Evolutionary conservation across 2,329 filamentous ascomycete genomes (phyloP).

Genomic region (Alternaria burnsii): DNA sequence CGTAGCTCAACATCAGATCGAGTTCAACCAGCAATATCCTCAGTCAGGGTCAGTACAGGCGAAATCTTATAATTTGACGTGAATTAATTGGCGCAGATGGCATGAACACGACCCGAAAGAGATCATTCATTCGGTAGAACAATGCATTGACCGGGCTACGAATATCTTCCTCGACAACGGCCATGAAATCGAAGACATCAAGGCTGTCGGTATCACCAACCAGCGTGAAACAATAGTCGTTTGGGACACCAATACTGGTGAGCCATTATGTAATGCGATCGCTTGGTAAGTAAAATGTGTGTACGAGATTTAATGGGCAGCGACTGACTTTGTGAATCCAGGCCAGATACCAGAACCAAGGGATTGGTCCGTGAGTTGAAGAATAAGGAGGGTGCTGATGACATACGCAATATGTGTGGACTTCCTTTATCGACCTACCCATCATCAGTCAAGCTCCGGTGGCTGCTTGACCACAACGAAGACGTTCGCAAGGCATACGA

Average conservation of each 20-base stretch:
- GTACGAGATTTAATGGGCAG: background rate
- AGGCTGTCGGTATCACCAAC: conserved; percentile 84
- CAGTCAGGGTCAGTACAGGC: conserved; percentile 74
- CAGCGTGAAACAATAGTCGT: conserved; percentile 88
- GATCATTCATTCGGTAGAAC: conserved; percentile 76
- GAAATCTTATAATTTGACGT: background rate
- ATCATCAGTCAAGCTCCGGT: conserved; percentile 83
- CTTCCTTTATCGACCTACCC: conserved; percentile 89
- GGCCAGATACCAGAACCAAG: conserved; percentile 80
- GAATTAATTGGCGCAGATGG: conserved; percentile 66
- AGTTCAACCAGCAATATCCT: conserved; percentile 85
- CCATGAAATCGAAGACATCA: conserved; percentile 72
- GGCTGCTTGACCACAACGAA: conserved; percentile 78
- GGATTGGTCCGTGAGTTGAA: conserved; percentile 81
- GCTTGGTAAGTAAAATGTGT: conserved; percentile 66
- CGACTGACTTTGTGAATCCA: conserved; percentile 12
- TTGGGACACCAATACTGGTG: conserved; percentile 82
- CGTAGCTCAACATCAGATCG: conserved; percentile 83
- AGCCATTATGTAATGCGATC: conserved; percentile 83
- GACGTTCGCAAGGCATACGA: conserved; percentile 78
- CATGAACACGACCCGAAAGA: conserved; percentile 87
- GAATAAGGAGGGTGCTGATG: conserved; percentile 70
- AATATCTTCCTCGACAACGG: conserved; percentile 75
- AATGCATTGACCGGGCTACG: conserved; percentile 80
- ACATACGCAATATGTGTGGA: conserved; percentile 75